A percentile compares a stretch with the other conserved stretches of the same genome.
Conservation (phyloP, 2,329 filamentous ascomycete genomes). For the Parastagonospora nodorum region DNA sequence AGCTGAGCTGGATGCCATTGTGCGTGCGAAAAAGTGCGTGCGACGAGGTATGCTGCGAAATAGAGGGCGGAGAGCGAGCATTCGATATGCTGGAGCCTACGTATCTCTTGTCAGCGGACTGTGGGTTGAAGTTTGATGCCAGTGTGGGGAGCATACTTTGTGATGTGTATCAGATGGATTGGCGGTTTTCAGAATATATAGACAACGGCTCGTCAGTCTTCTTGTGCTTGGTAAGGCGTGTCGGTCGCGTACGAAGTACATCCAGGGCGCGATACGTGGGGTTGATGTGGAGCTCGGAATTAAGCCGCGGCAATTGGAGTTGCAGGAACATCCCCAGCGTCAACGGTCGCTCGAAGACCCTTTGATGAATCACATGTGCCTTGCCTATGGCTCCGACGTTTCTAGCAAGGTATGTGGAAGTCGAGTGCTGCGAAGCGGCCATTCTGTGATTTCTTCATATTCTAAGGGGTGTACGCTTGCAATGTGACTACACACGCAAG, state of each 20-base stretch:
- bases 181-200: no score
- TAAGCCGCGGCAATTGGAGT: conserved; percentile 11
- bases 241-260: not conserved
- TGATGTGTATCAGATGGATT: not conserved
- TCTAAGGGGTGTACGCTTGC: no score
- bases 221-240: conserved; percentile 5
- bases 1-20: conserved; percentile 28
- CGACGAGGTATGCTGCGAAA: conserved; percentile 1
- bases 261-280: conserved; percentile 5
- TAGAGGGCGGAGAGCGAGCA: conserved; percentile 10
- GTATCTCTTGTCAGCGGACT: not conserved
- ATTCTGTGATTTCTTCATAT: no score
- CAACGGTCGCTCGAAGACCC: no score
- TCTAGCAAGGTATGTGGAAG: no score
- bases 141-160: not conserved
- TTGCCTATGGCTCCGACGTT: no score
- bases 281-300: conserved; percentile 11
- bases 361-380: no score
- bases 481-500: no score
- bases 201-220: no score
- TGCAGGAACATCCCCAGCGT: not conserved
- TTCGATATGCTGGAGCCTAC: not conserved
- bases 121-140: not conserved
- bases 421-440: no score
- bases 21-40: conserved; percentile 2